Evolutionary conservation across 2,329 filamentous ascomycete species (phyloP), one percentile per base, ranked within the genome.

Genomic region (Trichoderma breve): DNA sequence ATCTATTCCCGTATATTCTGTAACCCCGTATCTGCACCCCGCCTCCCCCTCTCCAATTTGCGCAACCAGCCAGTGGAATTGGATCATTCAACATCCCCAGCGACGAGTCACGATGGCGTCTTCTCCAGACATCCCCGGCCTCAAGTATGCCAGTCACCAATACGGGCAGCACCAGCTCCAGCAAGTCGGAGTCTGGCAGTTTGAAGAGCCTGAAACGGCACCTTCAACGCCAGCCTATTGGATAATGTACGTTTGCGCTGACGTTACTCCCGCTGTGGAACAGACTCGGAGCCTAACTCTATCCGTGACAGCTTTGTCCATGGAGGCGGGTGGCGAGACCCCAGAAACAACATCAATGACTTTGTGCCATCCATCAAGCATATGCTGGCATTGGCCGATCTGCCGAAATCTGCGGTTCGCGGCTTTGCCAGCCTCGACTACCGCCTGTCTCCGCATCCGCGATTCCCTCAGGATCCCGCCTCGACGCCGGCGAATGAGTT

Each of bases 341-440:
- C 89, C 55, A 80, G 80, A 68, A 82, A 85, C 70, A 82, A 82
- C 55, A 82, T 84, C 32, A 76, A 83, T 66, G 83, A 83, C 71
- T 87, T 88, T 75, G 73, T 78, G 30, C 80, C 85, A 4, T 82
- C 84, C 64, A 82, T 89, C 64, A 78, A 81, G 71, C 76, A 80
- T 43, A 79, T 89, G 72, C 76, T 84, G 60, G 73, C 75, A n/a
- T 77, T 75, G 6, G 74, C 75, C 32, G 73, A 78, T 30, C 73
- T 77, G 32, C 69, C 75, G 24, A 72, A 71, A 9, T 73, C 79
- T 30, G 78, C 80, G 63, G 83, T 93, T 71, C 86, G 87, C 26
- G 91, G 87, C 72, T 88, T 92, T 77, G 87, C 89, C 32, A 90
- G 89, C 58, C 81, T 91, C 71, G 87, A 90, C 76, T 91, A 91